These are phyloP conservation scores for Ustilago hordei DNA, from an alignment of 1,284 basidiomycete genomes.

Conservation along the genomic window DNA sequence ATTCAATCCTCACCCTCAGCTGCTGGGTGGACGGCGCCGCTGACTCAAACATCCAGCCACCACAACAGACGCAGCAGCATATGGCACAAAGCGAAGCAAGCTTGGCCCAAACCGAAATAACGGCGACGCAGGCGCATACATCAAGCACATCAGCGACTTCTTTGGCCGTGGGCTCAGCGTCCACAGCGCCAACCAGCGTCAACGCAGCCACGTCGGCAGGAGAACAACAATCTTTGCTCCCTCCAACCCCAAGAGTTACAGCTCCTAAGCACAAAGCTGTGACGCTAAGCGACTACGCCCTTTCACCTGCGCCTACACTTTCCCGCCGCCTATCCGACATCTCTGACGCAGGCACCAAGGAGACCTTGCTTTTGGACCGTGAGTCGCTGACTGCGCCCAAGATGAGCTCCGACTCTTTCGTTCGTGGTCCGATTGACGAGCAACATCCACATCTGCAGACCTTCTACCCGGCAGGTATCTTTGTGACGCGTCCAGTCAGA, in stretches of 20 bases:
- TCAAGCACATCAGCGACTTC: constrained; percentile 7
- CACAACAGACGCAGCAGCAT: background rate
- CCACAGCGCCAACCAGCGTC: constrained; percentile 18
- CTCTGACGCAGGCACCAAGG: constrained; percentile 32
- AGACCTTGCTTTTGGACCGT: constrained; percentile 30
- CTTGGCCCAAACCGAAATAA: constrained; percentile 2
- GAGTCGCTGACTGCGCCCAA: constrained; percentile 18
- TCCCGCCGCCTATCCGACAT: constrained; percentile 16
- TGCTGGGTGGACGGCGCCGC: background rate
- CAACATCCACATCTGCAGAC: constrained; percentile 22
- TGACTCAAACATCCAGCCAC: background rate
- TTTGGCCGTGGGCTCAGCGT: background rate
- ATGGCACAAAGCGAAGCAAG: background rate
- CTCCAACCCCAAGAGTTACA: background rate
- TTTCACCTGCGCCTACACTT: constrained; percentile 10
- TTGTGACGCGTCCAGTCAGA: constrained; percentile 2
- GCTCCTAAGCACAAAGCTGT: background rate
- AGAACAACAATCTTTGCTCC: background rate
- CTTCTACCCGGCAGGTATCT: constrained; percentile 17
- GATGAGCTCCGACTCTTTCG: constrained; percentile 14
- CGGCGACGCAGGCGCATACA: background rate
- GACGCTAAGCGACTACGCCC: background rate
- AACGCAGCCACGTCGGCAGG: background rate
- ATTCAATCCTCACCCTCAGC: background rate
- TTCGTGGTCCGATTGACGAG: constrained; percentile 16